These are phyloP conservation scores for Prosopis cineraria DNA, from an alignment of 306 rosid genomes.

Conservation along the genomic window DNA sequence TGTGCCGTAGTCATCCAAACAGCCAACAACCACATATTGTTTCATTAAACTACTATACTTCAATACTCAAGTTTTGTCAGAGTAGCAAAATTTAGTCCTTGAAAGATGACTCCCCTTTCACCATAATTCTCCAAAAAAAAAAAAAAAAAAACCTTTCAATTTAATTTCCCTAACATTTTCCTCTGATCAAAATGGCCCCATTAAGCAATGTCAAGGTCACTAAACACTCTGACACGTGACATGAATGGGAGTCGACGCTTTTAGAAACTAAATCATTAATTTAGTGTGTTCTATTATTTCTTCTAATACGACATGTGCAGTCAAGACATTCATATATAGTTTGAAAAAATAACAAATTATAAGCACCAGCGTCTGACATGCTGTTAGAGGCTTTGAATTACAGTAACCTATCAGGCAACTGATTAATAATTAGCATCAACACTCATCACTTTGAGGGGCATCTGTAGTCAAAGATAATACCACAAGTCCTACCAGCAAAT, in stretches of 20 bases:
- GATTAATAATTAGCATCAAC: not conserved
- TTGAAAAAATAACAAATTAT: not conserved
- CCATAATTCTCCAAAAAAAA: not conserved
- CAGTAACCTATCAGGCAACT: not conserved
- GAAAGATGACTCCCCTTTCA: not conserved
- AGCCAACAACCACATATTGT: not conserved
- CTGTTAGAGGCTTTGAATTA: slow-evolving; percentile 7
- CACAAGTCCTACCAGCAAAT: slow-evolving; percentile 14
- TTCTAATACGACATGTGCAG: not conserved
- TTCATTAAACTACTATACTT: not conserved
- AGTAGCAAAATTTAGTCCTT: not conserved
- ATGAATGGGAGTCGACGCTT: not conserved
- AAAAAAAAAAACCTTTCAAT: not conserved
- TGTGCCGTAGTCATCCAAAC: not conserved
- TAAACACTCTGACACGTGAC: not conserved
- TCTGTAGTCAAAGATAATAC: slow-evolving; percentile 10
- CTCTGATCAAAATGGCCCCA: not conserved
- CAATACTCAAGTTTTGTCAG: not conserved
- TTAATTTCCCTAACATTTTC: not conserved
- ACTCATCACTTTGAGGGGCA: not conserved
- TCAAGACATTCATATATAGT: not conserved
- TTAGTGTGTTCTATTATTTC: not conserved
- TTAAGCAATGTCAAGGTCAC: not conserved
- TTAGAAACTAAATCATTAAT: not conserved
- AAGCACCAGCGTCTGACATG: not conserved